Percentiles rank a stretch among this genome's conserved stretches.
Conservation (phyloP, 169 alveolate species). For the Ichthyophthirius multifiliis region DNA sequence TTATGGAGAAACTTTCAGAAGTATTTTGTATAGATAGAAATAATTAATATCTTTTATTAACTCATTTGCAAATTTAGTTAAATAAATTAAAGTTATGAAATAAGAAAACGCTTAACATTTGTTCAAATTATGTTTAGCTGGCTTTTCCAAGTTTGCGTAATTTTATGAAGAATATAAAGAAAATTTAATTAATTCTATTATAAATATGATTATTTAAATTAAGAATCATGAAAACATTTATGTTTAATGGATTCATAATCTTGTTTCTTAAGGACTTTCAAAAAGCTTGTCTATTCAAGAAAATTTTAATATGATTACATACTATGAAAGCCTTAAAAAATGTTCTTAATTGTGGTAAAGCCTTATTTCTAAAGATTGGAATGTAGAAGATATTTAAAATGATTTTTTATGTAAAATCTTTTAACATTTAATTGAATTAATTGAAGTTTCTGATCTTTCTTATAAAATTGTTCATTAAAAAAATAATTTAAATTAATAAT, state of each 20-base stretch:
- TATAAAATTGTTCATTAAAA: slow-evolving; percentile 14
- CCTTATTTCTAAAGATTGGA: background rate
- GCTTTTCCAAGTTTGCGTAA: slow-evolving; percentile 8
- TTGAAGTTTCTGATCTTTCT: background rate
- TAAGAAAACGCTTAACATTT: slow-evolving; percentile 22
- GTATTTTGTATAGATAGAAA: slow-evolving; percentile 29
- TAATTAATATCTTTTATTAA: slow-evolving; percentile 24
- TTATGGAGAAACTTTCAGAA: slow-evolving; percentile 16
- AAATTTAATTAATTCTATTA: slow-evolving; percentile 16
- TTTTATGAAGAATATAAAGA: slow-evolving; percentile 25
- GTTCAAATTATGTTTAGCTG: slow-evolving; percentile 14
- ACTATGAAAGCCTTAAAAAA: slow-evolving; percentile 18
- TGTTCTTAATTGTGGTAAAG: background rate
- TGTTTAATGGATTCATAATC: background rate
- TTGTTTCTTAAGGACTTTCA: background rate
- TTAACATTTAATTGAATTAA: background rate
- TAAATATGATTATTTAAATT: slow-evolving; percentile 1
- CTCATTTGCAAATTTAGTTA: slow-evolving; percentile 18
- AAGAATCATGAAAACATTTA: slow-evolving; percentile 7
- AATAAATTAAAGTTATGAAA: background rate
- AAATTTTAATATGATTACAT: background rate
- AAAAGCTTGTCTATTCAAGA: slow-evolving; percentile 4
- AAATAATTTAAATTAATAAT: slow-evolving; percentile 44
- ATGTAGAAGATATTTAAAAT: background rate
- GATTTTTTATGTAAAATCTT: slow-evolving; percentile 37